These are phyloP conservation scores for Dendrothele bispora DNA, from an alignment of 768 basidiomycete species.

Conservation along the genomic window DNA sequence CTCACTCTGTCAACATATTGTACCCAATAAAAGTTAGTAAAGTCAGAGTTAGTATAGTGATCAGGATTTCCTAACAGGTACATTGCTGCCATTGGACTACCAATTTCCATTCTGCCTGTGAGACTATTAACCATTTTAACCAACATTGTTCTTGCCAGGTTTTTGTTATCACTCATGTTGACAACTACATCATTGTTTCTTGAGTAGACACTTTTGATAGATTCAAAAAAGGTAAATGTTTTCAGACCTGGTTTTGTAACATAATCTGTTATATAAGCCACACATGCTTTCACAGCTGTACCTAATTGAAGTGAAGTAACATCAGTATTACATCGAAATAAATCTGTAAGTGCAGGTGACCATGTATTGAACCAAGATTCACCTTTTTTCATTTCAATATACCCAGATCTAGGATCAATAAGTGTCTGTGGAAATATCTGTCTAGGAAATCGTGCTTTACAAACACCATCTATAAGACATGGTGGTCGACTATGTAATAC, in stretches of 20 bases:
- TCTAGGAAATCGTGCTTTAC: conserved; percentile 34
- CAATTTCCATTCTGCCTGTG: too few species aligned
- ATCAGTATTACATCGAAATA: conserved; percentile 36
- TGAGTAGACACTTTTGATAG: conserved; percentile 20
- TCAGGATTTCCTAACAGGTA: too few species aligned
- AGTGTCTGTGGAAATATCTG: conserved; percentile 13
- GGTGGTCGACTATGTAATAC: conserved; percentile 9
- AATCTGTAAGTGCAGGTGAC: conserved; percentile 23
- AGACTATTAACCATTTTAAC: background rate
- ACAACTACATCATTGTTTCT: background rate
- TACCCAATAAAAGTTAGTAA: background rate
- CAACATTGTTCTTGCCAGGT: conserved; percentile 2
- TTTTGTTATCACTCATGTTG: conserved; percentile 6
- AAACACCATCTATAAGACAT: conserved; percentile 28
- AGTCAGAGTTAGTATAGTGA: background rate
- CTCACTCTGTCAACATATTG: background rate
- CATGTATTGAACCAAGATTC: conserved; percentile 34
- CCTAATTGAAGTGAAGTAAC: conserved; percentile 30
- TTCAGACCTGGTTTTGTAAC: conserved; percentile 19
- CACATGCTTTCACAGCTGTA: conserved; percentile 31
- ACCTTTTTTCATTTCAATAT: conserved; percentile 27
- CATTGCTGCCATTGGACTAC: too few species aligned
- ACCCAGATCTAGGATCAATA: conserved; percentile 25
- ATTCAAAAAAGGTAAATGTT: conserved; percentile 31
- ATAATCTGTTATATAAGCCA: conserved; percentile 10